phyloP scores from a whole-genome alignment of 768 basidiomycete genomes.

The Pleurotus cornucopiae region DNA sequence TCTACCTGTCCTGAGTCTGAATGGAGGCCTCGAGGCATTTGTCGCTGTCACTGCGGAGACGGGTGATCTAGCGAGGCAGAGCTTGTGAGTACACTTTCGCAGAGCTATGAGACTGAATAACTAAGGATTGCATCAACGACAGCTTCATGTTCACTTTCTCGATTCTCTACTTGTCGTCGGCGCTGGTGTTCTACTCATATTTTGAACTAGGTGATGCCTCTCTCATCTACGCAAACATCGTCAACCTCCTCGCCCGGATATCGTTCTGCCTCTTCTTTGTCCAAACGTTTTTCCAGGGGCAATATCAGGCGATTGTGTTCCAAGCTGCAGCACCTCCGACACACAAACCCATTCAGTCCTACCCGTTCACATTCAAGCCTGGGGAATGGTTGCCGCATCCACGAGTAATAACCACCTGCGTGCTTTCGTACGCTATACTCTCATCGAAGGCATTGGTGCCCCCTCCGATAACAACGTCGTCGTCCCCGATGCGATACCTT shows the following conservation, averaged over 20 bases:
- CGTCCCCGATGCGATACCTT: not conserved
- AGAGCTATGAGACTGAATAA: not conserved
- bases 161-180: conserved; percentile 52
- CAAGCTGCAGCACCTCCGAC: too few relatives aligned
- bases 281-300: conserved; percentile 37
- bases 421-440: too few relatives aligned
- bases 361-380: too few relatives aligned
- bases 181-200: conserved; percentile 37
- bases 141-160: conserved; percentile 84
- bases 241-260: conserved; percentile 61
- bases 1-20: conserved; percentile 84
- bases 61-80: conserved; percentile 64
- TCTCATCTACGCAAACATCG: conserved; percentile 73
- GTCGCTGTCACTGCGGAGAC: conserved; percentile 73
- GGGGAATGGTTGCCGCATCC: too few relatives aligned
- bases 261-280: conserved; percentile 53
- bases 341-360: too few relatives aligned
- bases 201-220: conserved; percentile 58
- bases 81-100: conserved; percentile 35
- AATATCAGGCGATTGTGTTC: not conserved
- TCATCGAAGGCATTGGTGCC: too few relatives aligned
- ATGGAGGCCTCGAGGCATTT: conserved; percentile 91
- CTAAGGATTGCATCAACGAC: conserved; percentile 5
- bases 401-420: too few relatives aligned
- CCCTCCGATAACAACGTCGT: too few relatives aligned